Conservation (phyloP, 1,284 basidiomycete species). For the Cryptococcus maquisensis region DNA sequence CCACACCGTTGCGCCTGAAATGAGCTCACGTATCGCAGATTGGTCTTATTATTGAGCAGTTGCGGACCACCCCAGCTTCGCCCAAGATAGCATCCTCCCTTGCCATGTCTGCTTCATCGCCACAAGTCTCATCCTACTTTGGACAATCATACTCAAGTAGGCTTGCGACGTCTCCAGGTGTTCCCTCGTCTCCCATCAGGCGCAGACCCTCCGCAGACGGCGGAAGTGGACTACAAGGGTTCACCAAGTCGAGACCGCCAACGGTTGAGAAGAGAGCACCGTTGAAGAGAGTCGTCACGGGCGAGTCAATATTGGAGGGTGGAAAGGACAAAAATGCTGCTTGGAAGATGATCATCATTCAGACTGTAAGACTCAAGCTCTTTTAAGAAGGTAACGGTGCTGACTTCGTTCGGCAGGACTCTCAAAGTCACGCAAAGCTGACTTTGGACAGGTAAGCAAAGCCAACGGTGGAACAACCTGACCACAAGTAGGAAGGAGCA, state of each 20-base stretch:
- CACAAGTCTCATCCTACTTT: conserved; percentile 27
- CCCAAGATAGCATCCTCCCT: conserved; percentile 19
- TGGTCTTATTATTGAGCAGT: conserved; percentile 39
- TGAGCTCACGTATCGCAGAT: conserved; percentile 18
- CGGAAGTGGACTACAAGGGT: conserved; percentile 7
- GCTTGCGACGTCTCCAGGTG: conserved; percentile 23
- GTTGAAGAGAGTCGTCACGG: conserved; percentile 41
- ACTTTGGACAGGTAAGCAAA: conserved; percentile 35
- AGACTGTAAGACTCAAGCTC: conserved; percentile 25
- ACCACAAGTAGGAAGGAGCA: conserved; percentile 41
- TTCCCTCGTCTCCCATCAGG: conserved; percentile 8
- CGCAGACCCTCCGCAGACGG: conserved; percentile 30
- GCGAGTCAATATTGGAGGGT: conserved; percentile 41
- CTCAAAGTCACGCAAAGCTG: conserved; percentile 38
- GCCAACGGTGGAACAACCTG: conserved; percentile 2
- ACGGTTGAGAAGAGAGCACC: conserved; percentile 27
- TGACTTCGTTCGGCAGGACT: conserved; percentile 19
- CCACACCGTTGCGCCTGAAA: neutral
- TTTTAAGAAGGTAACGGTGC: neutral
- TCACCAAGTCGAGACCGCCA: conserved; percentile 16
- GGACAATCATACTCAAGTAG: conserved; percentile 24
- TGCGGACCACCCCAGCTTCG: conserved; percentile 18
- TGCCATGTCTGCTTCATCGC: conserved; percentile 21
- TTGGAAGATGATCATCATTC: conserved; percentile 48
- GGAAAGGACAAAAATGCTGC: conserved; percentile 48